phyloP scores from a whole-genome alignment of 306 rosid species.

The Vigna radiata region DNA sequence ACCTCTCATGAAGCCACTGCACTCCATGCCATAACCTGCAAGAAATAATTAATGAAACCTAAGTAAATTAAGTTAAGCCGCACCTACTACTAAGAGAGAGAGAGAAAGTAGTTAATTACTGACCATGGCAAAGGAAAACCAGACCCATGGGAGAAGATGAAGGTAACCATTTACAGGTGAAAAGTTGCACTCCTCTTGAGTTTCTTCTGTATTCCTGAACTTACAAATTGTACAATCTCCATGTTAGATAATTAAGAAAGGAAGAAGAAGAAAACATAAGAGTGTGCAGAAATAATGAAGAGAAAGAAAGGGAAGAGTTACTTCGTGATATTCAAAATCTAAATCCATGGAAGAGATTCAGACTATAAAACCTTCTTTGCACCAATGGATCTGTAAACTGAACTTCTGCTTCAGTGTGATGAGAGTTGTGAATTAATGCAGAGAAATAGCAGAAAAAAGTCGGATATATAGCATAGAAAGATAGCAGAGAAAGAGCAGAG shows the following conservation, averaged over 20 bases:
- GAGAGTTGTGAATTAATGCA: not conserved
- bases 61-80: slow-evolving; percentile 20
- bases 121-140: slow-evolving; percentile 91
- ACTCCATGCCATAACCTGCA: slow-evolving; percentile 97
- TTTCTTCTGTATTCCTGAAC: slow-evolving; percentile 68
- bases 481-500: too few relatives aligned
- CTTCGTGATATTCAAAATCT: not conserved
- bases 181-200: slow-evolving; percentile 83
- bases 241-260: not conserved
- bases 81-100: not conserved
- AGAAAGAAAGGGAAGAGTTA: not conserved
- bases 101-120: not conserved
- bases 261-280: not conserved
- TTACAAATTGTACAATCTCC: not conserved
- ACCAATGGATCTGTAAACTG: not conserved
- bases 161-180: slow-evolving; percentile 91
- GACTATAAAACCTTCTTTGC: too few relatives aligned
- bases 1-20: slow-evolving; percentile 97
- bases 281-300: too few relatives aligned
- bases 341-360: not conserved
- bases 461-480: too few relatives aligned
- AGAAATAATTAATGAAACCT: slow-evolving; percentile 33
- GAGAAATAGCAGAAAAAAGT: too few relatives aligned
- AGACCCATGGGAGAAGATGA: slow-evolving; percentile 73
- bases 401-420: too few relatives aligned